Evolutionary conservation across 192 early-diverging fungal species (phyloP), one percentile per base, ranked within the genome.

Genomic region (Oehlia diaphana): DNA sequence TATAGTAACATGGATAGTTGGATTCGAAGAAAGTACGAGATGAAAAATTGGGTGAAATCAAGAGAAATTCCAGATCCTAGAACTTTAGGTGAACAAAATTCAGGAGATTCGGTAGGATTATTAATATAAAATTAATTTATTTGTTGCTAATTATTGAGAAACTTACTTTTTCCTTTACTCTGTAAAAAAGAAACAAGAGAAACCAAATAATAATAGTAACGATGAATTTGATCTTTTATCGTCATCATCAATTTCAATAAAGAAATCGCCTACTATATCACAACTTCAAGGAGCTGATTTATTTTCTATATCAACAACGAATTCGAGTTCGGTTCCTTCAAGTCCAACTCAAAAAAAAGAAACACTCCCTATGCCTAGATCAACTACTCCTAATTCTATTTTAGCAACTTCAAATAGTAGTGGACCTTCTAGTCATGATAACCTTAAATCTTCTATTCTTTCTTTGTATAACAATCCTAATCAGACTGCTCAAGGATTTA

Each of bases 21-120:
- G 88, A 95, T 95, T 74, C 84, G 93, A 63, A 82, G 89, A 65
- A 95, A 95, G 75, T 95, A 95, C 79, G 93, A 95, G 49, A 83
- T 89, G 66, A 94, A 93, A 80, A 88, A 89, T 79, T 95, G 90
- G 85, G 91, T 91, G 16, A 86, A 85, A 88, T 91, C 90, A 70
- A 91, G 93, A 13, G 84, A 90, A 10, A 86, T 95, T 63, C 93
- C 94, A 26, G 92, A 94, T 81, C 93, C 94, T 9, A 89, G 86
- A 21, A 91, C 88, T 16, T 81, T 95, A 47, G 83, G 81, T 42
- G 79, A 58, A 37, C 70, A 33, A 9, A 49, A 31, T 75, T 37
- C 47, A n/a, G 62, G 14, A 73, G 39, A 62, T 66, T 63, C 21
- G 47, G 33, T 31, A 63, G 77, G 77, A 16, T 63, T 83, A 74